Conservation (phyloP, 345 rosid species). For the Noccaea bulbosa region DNA sequence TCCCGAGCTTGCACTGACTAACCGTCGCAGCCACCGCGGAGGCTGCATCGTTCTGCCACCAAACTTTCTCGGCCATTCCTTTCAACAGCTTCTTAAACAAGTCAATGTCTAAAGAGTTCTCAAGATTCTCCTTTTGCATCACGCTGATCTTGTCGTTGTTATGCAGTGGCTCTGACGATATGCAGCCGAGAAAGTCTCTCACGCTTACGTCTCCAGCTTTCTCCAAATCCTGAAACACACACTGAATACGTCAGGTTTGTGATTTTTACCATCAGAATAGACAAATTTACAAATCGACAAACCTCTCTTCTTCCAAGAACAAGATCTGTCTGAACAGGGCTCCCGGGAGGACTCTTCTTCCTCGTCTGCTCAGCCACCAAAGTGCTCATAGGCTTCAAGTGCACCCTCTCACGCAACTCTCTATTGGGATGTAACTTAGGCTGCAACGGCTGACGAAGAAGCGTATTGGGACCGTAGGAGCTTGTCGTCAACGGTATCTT, state of each 20-base stretch:
- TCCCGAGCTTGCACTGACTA: constrained; percentile 75
- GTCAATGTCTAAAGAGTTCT: constrained; percentile 58
- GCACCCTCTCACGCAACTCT: constrained; percentile 47
- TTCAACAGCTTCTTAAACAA: constrained; percentile 77
- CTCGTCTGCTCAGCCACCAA: constrained; percentile 42
- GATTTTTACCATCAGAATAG: constrained; percentile 30
- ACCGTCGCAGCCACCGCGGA: constrained; percentile 76
- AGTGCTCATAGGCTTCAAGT: constrained; percentile 46
- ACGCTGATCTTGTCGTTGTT: constrained; percentile 58
- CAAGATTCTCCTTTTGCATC: constrained; percentile 48
- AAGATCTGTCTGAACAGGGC: constrained; percentile 89
- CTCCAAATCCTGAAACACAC: constrained; percentile 43
- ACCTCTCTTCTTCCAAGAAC: constrained; percentile 68
- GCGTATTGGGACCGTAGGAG: constrained; percentile 56
- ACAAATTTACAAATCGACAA: neutral
- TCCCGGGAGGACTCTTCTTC: constrained; percentile 55
- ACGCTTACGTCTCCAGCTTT: constrained; percentile 45
- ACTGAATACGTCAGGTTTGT: constrained; percentile 40
- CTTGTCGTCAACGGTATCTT: constrained; percentile 52
- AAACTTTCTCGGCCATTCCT: constrained; percentile 78
- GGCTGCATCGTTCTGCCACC: constrained; percentile 98
- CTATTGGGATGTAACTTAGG: constrained; percentile 63
- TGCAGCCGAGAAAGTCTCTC: constrained; percentile 72
- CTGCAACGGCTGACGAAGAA: constrained; percentile 63
- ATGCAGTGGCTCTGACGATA: constrained; percentile 59